phyloP scores from a whole-genome alignment of 768 basidiomycete species.

The Amanita subjunquillea region DNA sequence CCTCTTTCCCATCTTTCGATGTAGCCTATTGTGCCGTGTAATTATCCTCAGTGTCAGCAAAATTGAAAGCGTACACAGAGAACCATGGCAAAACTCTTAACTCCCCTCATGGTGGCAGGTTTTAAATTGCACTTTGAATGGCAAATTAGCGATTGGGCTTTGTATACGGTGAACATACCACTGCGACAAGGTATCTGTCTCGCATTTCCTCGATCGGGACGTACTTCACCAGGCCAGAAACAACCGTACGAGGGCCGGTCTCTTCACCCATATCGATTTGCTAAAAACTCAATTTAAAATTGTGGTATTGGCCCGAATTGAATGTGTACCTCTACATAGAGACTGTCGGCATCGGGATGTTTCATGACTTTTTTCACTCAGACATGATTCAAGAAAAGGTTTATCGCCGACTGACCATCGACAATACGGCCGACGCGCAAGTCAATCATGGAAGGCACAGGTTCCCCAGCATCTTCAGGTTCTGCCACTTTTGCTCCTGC shows the following conservation, averaged over 20 bases:
- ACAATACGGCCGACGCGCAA: conserved; percentile 89
- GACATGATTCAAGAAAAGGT: not conserved
- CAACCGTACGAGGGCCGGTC: conserved; percentile 89
- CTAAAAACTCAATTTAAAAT: conserved; percentile 25
- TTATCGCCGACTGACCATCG: conserved; percentile 50
- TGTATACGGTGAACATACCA: conserved; percentile 36
- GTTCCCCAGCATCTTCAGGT: conserved; percentile 66
- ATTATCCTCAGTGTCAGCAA: not conserved
- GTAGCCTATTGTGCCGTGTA: conserved; percentile 48
- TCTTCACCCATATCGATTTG: conserved; percentile 97
- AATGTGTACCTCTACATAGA: conserved; percentile 79
- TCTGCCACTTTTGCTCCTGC: conserved; percentile 32
- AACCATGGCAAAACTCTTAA: conserved; percentile 98
- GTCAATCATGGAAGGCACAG: conserved; percentile 94
- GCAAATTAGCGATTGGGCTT: not conserved
- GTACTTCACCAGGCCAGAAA: conserved; percentile 94
- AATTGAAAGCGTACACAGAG: conserved; percentile 52
- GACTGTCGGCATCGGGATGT: conserved; percentile 94
- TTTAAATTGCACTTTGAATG: conserved; percentile 75
- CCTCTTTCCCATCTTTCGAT: conserved; percentile 82
- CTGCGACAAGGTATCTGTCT: conserved; percentile 71
- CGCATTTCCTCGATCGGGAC: conserved; percentile 93
- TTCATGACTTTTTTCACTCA: conserved; percentile 58
- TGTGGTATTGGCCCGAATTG: not conserved
- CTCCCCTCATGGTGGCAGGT: conserved; percentile 92